Conservation (phyloP, 768 basidiomycete species). For the Agrocybe pediades region DNA sequence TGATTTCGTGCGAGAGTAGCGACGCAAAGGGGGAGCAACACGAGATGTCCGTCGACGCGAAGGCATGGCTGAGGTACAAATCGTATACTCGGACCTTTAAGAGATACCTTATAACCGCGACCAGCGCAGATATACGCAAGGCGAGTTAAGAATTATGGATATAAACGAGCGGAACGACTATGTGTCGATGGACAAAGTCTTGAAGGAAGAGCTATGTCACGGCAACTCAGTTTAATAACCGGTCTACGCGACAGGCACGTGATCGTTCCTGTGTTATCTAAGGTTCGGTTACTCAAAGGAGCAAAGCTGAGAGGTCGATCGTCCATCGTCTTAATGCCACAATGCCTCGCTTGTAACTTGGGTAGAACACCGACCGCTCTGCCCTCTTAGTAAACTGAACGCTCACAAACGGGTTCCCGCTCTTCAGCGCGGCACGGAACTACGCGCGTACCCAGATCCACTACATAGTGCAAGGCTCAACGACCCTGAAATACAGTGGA, state of each 20-base stretch:
- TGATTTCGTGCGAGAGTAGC: conserved; percentile 4
- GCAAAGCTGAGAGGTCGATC: neutral
- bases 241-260: conserved; percentile 11
- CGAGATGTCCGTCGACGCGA: conserved; percentile 19
- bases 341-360: no score
- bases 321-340: no score
- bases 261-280: conserved; percentile 15
- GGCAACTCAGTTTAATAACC: neutral
- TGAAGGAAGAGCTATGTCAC: neutral
- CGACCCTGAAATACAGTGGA: neutral
- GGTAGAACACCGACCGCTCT: no score
- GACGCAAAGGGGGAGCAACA: conserved; percentile 11
- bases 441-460: neutral
- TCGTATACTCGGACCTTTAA: neutral
- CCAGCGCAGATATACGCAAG: conserved; percentile 14
- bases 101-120: conserved; percentile 5
- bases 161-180: neutral
- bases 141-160: neutral
- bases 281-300: neutral
- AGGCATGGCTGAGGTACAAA: neutral
- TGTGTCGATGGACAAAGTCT: neutral
- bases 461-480: neutral
- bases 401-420: no score
- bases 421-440: neutral
- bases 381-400: no score